Percentiles rank a stretch among this genome's conserved stretches.
These are phyloP conservation scores for Naganishia antarctica DNA, from an alignment of 768 basidiomycete genomes.

Conservation along the genomic window DNA sequence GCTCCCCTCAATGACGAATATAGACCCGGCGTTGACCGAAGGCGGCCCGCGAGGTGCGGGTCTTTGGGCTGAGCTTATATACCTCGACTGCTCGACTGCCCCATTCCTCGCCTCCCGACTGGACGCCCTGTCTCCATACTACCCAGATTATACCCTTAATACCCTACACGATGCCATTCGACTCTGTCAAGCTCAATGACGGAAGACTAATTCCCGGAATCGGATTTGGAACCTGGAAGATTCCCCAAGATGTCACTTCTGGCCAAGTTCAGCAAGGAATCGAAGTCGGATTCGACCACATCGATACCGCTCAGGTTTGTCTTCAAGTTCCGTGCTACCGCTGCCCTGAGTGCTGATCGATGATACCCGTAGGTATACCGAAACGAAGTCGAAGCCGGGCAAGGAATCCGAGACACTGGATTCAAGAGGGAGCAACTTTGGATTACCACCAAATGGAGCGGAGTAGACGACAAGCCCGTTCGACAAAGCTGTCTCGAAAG, in stretches of 20 bases:
- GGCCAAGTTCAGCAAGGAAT: constrained; percentile 42
- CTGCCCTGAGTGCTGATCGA: background rate
- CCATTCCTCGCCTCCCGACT: too few relatives aligned
- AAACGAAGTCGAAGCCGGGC: constrained; percentile 26
- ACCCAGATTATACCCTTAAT: too few relatives aligned
- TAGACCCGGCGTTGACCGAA: too few relatives aligned
- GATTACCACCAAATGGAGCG: constrained; percentile 36
- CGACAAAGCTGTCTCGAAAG: constrained; percentile 17
- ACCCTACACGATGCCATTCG: constrained; percentile 15
- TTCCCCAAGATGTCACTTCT: constrained; percentile 37
- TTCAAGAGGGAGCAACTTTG: constrained; percentile 27
- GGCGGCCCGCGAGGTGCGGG: too few relatives aligned
- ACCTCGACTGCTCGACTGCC: too few relatives aligned
- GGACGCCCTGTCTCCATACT: too few relatives aligned
- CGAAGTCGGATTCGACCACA: constrained; percentile 42
- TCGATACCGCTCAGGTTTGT: constrained; percentile 41
- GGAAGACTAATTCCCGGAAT: constrained; percentile 8
- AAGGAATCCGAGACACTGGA: constrained; percentile 21
- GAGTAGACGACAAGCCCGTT: constrained; percentile 50
- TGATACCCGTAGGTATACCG: constrained; percentile 7
- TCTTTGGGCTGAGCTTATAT: too few relatives aligned
- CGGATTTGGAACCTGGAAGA: constrained; percentile 45
- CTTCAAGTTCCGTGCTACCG: background rate
- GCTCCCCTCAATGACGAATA: too few relatives aligned
- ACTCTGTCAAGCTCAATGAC: constrained; percentile 10